These are phyloP conservation scores for Macroventuria anomochaeta DNA, from an alignment of 2,329 filamentous ascomycete genomes.

Conservation along the genomic window DNA sequence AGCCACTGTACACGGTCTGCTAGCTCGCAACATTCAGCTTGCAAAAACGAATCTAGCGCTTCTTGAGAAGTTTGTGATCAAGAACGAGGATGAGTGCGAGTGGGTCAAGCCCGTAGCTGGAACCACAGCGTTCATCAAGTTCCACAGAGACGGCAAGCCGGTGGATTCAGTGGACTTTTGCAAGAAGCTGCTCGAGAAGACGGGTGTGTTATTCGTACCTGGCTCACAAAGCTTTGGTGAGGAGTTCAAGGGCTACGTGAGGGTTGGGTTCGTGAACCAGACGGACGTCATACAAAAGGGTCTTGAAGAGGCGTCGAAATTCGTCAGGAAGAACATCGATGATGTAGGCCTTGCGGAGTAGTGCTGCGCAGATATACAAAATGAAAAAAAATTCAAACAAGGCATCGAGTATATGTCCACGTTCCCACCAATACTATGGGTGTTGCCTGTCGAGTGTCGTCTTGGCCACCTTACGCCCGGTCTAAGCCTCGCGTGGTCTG, in stretches of 20 bases:
- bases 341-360: conserved; percentile 53
- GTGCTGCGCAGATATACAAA: not conserved
- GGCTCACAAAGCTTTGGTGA: conserved; percentile 76
- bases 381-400: not conserved
- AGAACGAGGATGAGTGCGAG: conserved; percentile 67
- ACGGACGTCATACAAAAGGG: conserved; percentile 73
- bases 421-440: not conserved
- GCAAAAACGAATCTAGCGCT: conserved; percentile 71
- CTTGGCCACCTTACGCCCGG: not conserved
- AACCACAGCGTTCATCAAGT: conserved; percentile 79
- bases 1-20: conserved; percentile 67
- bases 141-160: conserved; percentile 65
- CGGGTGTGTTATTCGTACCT: conserved; percentile 76
- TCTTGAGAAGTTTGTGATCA: conserved; percentile 71
- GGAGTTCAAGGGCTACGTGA: conserved; percentile 74
- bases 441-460: not conserved
- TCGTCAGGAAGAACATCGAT: conserved; percentile 64
- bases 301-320: conserved; percentile 62
- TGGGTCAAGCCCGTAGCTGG: conserved; percentile 80
- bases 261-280: conserved; percentile 77
- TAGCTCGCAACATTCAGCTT: conserved; percentile 69
- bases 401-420: not conserved
- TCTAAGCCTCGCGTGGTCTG: conserved; percentile 3
- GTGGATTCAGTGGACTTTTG: conserved; percentile 79
- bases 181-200: conserved; percentile 69